Base-by-base conservation (phyloP, 768 basidiomycete species). In the Collybia sp. region DNA sequence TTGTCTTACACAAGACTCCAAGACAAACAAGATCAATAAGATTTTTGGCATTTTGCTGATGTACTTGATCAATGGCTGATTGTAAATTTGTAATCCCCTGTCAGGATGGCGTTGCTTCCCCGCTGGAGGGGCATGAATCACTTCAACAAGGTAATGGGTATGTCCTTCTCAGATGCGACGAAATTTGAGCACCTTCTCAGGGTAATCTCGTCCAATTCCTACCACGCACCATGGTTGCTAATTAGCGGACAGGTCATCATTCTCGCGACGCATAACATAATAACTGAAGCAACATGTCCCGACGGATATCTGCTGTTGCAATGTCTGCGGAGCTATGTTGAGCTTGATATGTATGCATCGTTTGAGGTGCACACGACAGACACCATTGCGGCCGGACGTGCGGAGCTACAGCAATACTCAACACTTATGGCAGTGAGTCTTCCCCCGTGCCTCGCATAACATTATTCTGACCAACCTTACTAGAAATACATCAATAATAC, bases 341-440 rank as follows among this genome's bases (percentile, higher is more conserved):
- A 60, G 19, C 45, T 69, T 2, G 57, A 66, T 33, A 58, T 64
- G 43, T 63, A 53, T 40, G 15, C 59, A 3, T 52, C 55, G 0
- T 48, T 71, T 0, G 59, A 67, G 18, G 52, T 66, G 19, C 68
- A 70, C 31, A 66, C 63, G 0, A 49, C 58, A 1, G 43, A 50
- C 0, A 67, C 63, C 1, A 44, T 69, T 41, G 19, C 3, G 5
- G 49, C 41, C 10, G 61, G 60, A 4, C 20, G 42, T 30, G 39
- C 44, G 9, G 59, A 55, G 34, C 42, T 64, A 0, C 8, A 44
- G 2, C 33, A 12, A 1, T 64, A 61, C 39, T 50, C 53, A 12
- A 30, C 12, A 3, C 34, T 46, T 5, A 40, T 68, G 3, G 31
- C 58, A 45, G 63, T 65, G 49, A 53, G 51, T 34, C 15, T 10